Base-by-base conservation (phyloP, 768 basidiomycete genomes). In the Mycena filopes region DNA sequence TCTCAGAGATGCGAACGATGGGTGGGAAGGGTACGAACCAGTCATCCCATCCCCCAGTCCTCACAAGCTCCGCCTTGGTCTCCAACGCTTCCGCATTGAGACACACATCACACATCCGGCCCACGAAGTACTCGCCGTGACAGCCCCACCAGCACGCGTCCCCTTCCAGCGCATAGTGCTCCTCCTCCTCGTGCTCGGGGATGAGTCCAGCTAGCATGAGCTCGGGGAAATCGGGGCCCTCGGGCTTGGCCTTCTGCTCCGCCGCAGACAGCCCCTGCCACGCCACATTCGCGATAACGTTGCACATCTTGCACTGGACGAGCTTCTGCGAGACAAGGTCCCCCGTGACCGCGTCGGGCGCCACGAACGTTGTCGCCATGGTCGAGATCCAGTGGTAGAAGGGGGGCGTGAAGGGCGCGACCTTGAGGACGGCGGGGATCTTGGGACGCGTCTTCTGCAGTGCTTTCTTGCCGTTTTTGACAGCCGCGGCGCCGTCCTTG, bases 401-500 rank as follows among this genome's bases (percentile, higher is more conserved):
- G 12, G 2, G 23, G 4, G 25, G 46, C 6, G 16, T 41, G 47
- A 28, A 40, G 1, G 47, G 57, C 29, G 16, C 26, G 6, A 33
- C 40, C 29, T 42, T 49, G 38, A 60, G 57, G 26, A 59, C 49
- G 11, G 57, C 47, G 21, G 57, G 57, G 2, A 49, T 1, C 26
- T 50, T 48, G 25, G 57, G 57, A 26, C 47, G 57, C n/a, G 57
- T 49, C 47, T 59, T 59, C 18, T 18, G 28, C 11, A 36, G 15
- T 36, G 25, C 23, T 26, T 59, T 59, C 15, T 50, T 23, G 12
- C 10, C 13, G 23, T 42, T 50, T 26, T 41, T 59, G 9, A 50
- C 45, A 9, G 56, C 46, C 18, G 21, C 56, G 9, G 45, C 33
- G 9, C 26, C 36, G 10, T 21, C 12, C 23, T 15, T 18, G 20